Percentiles rank a stretch among this genome's conserved stretches.
Evolutionary conservation across 768 basidiomycete genomes (phyloP).

Genomic region (Boletus tylopilopsis): DNA sequence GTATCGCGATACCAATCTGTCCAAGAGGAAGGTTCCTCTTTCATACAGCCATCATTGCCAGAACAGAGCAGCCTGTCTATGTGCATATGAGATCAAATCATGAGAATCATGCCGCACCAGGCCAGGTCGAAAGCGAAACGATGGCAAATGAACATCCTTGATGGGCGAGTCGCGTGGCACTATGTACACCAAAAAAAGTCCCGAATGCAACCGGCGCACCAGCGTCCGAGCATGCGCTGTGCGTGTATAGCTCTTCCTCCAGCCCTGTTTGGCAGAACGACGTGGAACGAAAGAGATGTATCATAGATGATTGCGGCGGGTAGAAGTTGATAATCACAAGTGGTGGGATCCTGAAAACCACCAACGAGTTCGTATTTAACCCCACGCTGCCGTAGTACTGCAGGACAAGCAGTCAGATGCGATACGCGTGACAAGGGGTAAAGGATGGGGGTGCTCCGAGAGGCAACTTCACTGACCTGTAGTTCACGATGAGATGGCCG

Average conservation of each 20-base stretch:
- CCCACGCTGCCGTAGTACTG: slow-evolving; percentile 66
- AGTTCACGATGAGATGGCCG: slow-evolving; percentile 88
- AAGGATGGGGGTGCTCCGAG: too few relatives aligned
- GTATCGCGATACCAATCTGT: neutral
- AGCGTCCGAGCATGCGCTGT: neutral
- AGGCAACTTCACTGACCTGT: slow-evolving; percentile 51
- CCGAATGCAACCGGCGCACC: neutral
- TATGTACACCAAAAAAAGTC: neutral
- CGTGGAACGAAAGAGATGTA: slow-evolving; percentile 1
- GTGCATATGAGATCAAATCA: neutral
- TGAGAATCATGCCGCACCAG: slow-evolving; percentile 3
- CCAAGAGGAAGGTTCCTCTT: neutral
- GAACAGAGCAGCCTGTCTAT: neutral
- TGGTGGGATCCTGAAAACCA: neutral
- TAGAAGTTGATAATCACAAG: neutral
- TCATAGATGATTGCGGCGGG: neutral
- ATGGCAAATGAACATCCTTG: neutral
- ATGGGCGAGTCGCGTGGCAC: neutral
- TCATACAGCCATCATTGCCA: neutral
- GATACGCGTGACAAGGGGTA: neutral
- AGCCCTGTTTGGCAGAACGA: neutral
- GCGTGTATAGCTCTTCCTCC: neutral
- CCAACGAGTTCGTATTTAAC: slow-evolving; percentile 29
- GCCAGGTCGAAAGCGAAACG: neutral
- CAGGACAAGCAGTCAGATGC: slow-evolving; percentile 2